Evolutionary conservation across 2,329 filamentous ascomycete species (phyloP), one percentile per base, ranked within the genome.

Genomic region (Fusarium annulatum): DNA sequence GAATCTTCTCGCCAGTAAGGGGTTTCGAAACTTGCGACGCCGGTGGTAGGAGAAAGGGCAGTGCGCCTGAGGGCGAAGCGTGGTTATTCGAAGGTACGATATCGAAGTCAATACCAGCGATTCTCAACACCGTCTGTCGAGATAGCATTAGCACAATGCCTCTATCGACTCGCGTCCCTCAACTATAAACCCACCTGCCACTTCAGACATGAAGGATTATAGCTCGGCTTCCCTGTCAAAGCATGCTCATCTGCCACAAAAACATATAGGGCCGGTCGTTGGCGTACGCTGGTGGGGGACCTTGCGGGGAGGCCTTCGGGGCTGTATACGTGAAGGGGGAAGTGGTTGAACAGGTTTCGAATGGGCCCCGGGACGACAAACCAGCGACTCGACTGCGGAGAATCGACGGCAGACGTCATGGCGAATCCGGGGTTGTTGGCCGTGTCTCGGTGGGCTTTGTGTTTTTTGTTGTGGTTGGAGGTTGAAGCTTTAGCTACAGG

Each of bases 141-240:
- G 26, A 38, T 55, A 16, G 61, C 46, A 57, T 59, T 33, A 53
- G 63, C 33, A 18, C 41, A 57, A 41, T 21, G 34, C 30, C 26
- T 34, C 45, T 18, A 41, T 30, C 18, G 15, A 43, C 15, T 36
- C 15, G 8, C 9, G 18, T 12, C 18, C 12, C 23, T 12, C 30
- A 14, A 23, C 26, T 23, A 8, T 41, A 49, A 55, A 61, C 90
- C 75, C 78, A 96, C 94, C 93, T 98, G 96, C 95, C 95, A 98
- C 86, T 96, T 97, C 79, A 98, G 86, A 85, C 96, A 99, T 66
- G 91, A 90, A 16, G 96, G 96, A 81, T 98, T 98, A 84, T 93
- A 97, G 73, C 94, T 97, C 33, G 95, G 93, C 36, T 86, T 84
- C 9, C 90, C 91, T 43, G 80, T 79, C 63, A 82, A 81, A 39